Evolutionary conservation across 108 stramenopile species (phyloP).

Genomic region (Skeletonema tropicum): DNA sequence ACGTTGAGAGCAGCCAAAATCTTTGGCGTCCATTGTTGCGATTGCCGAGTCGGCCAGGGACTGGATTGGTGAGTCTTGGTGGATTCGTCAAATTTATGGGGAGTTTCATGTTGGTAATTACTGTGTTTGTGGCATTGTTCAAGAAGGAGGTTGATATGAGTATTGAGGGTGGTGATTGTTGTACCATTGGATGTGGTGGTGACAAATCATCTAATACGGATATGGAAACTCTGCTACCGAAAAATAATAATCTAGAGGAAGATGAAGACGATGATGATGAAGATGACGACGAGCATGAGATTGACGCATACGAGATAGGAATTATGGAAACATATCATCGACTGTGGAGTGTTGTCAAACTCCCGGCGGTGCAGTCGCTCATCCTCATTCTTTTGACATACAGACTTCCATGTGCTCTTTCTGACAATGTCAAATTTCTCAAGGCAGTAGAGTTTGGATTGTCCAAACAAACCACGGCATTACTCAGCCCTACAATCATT

Average conservation of each 20-base stretch:
- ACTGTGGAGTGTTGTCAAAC: constrained; percentile 79
- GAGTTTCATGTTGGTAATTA: constrained; percentile 89
- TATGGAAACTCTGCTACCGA: constrained; percentile 31
- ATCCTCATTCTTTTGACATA: constrained; percentile 90
- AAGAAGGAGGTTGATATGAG: constrained; percentile 76
- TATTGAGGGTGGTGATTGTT: constrained; percentile 27
- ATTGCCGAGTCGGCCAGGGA: constrained; percentile 58
- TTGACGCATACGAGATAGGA: constrained; percentile 87
- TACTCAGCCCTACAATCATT: constrained; percentile 84
- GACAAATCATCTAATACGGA: constrained; percentile 18
- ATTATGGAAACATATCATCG: constrained; percentile 85
- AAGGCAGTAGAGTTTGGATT: constrained; percentile 89
- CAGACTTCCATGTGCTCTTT: constrained; percentile 80
- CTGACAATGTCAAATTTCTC: constrained; percentile 90
- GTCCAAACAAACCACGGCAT: constrained; percentile 82
- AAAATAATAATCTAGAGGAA: constrained; percentile 15
- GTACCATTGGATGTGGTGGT: constrained; percentile 20
- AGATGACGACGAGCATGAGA: constrained; percentile 80
- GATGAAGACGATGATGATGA: constrained; percentile 33
- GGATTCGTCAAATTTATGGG: constrained; percentile 95
- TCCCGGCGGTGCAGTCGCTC: constrained; percentile 87
- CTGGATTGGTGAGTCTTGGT: constrained; percentile 82
- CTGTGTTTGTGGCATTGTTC: constrained; percentile 88
- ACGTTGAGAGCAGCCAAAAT: constrained; percentile 85
- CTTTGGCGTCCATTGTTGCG: constrained; percentile 78